Conservation (phyloP, 495 filamentous ascomycete genomes). For the Podospora fimiseda region DNA sequence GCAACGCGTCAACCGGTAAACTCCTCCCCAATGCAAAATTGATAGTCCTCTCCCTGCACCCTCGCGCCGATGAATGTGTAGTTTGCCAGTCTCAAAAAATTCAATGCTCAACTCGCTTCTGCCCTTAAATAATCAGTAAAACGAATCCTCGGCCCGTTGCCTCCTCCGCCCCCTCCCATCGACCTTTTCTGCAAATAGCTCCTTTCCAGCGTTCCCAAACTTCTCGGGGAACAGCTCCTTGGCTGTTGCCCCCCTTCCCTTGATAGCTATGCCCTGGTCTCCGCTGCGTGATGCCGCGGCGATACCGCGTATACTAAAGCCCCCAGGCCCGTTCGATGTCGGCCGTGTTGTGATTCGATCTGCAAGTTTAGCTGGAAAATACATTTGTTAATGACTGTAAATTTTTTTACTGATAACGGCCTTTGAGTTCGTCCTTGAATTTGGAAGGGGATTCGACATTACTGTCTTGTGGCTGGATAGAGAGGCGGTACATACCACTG, state of each 20-base stretch:
- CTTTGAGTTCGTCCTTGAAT: too few relatives aligned
- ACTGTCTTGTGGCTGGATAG: conserved; percentile 2
- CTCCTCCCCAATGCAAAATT: too few relatives aligned
- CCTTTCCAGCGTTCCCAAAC: conserved; percentile 62
- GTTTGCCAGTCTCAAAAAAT: background rate
- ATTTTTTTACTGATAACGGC: too few relatives aligned
- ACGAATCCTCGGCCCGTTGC: conserved; percentile 50
- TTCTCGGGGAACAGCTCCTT: conserved; percentile 69
- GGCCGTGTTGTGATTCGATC: conserved; percentile 33
- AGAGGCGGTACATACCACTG: conserved; percentile 31
- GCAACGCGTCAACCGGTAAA: too few relatives aligned
- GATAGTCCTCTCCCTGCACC: too few relatives aligned
- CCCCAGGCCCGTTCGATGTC: conserved; percentile 13
- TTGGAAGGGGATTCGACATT: background rate
- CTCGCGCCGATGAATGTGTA: background rate
- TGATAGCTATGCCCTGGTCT: conserved; percentile 60
- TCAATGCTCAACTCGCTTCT: background rate
- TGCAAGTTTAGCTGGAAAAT: conserved; percentile 27
- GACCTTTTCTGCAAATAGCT: conserved; percentile 54
- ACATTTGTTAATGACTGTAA: conserved; percentile 18
- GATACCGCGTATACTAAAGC: conserved; percentile 58
- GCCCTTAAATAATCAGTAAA: too few relatives aligned
- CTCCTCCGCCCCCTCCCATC: conserved; percentile 41
- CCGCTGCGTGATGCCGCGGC: conserved; percentile 36
- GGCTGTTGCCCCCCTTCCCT: conserved; percentile 50